Base-by-base conservation (phyloP, 176 grass and related monocot species). In the Themeda triandra region DNA sequence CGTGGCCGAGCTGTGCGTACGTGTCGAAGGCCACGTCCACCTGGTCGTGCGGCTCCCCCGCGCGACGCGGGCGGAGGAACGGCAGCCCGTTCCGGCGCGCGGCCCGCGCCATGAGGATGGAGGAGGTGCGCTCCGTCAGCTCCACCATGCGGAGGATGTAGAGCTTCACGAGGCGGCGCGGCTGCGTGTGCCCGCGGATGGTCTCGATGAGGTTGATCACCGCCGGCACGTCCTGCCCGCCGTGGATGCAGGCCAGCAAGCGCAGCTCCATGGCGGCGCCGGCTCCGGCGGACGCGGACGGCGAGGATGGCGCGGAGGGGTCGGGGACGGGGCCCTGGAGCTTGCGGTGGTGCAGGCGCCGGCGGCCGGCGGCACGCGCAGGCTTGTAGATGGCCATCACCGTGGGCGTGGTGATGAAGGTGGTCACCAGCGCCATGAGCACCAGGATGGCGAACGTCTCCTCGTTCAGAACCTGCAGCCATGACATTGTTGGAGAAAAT, bases 341-440 rank as follows among this genome's bases (percentile, higher is more conserved):
- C 70, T 88, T 93, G 89, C 92, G 93, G 19, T 73, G 93, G 83
- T 95, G 86, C 21, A 73, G 60, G 17, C 80, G 79, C 27, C 88
- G 25, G 23, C 86, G 69, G 8, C 62, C 76, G 6, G 49, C 45
- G 5, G 40, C 19, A 3, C 95, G 92, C 30, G 95, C 92, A 1
- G 92, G 92, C 84, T 95, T 98, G 89, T 98, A 95, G 82, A 95
- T 87, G 51, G 89, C 90, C 92, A 95, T 95, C 15, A 98, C 89
- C 0, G 84, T 86, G 1, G 95, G 95, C 30, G 95, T 98, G 25
- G 93, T 95, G 82, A 98, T 86, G 89, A 95, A 95, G 27, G 95
- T 98, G 42, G 92, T 95, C 28, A 95, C 87, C 44, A 98, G 89
- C 40, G 95, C 92, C 95, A 95, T 98, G 0, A 95, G 75, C 44